These are phyloP conservation scores for Sergeia podlipaevii DNA, from an alignment of 208 protist species.

Conservation along the genomic window DNA sequence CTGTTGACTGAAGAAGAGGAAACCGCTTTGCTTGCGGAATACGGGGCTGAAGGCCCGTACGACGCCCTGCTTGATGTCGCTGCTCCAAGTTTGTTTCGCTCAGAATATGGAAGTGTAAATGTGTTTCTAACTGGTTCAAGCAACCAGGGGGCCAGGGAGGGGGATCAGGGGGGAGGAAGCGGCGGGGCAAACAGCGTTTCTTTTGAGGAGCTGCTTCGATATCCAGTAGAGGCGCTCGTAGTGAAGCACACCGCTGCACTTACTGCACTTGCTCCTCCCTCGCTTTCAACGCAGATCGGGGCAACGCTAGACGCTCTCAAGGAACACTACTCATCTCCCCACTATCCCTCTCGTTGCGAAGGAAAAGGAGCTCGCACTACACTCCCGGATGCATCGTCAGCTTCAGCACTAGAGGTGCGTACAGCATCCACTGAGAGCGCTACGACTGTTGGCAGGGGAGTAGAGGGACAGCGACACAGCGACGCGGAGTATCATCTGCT, in stretches of 20 bases:
- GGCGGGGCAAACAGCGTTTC: neutral
- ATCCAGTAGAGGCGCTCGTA: conserved; percentile 29
- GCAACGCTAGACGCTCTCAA: conserved; percentile 10
- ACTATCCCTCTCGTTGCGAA: no score
- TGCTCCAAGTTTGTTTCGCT: conserved; percentile 51
- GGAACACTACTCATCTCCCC: neutral
- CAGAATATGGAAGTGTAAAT: conserved; percentile 43
- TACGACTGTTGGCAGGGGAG: neutral
- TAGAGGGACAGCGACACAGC: conserved; percentile 7
- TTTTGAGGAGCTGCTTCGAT: conserved; percentile 12
- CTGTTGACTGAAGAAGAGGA: conserved; percentile 50
- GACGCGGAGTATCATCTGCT: conserved; percentile 1
- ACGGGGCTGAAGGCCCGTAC: conserved; percentile 48
- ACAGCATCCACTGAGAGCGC: neutral
- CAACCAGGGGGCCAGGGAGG: conserved; percentile 17
- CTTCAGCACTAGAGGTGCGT: conserved; percentile 1
- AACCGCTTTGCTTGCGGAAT: conserved; percentile 64
- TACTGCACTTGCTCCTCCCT: conserved; percentile 11
- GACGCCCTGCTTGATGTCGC: conserved; percentile 47
- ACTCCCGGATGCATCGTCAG: neutral
- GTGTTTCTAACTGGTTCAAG: conserved; percentile 71
- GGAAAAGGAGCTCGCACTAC: neutral
- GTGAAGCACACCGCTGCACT: conserved; percentile 38
- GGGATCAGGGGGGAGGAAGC: neutral
- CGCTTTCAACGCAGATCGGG: conserved; percentile 15